Percentiles rank a stretch among this genome's conserved stretches.
These are phyloP conservation scores for Nemania abortiva DNA, from an alignment of 2,329 filamentous ascomycete species.

Conservation along the genomic window DNA sequence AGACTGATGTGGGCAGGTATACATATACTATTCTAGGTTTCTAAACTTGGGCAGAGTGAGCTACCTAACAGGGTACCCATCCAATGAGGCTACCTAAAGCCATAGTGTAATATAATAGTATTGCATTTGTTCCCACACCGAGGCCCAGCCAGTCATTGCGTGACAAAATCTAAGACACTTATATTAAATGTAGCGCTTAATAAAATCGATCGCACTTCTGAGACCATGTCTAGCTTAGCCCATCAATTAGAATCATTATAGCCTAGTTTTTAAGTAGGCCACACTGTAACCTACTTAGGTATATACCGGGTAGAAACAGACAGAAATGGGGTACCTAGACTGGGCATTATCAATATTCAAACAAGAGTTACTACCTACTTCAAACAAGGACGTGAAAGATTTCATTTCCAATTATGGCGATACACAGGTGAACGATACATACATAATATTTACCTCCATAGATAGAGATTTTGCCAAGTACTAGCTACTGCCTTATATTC, in stretches of 20 bases:
- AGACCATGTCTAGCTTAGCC: not conserved
- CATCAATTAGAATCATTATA: not conserved
- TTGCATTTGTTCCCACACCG: not conserved
- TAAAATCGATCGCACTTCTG: not conserved
- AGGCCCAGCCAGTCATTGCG: not conserved
- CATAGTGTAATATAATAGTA: not conserved
- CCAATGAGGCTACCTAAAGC: not conserved
- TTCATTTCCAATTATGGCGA: conserved; percentile 8
- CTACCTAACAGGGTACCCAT: not conserved
- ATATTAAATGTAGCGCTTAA: not conserved
- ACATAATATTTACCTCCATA: not conserved
- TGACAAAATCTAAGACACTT: no score
- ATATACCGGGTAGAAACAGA: no score
- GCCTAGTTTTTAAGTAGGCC: no score
- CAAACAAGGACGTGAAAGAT: not conserved
- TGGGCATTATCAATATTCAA: not conserved
- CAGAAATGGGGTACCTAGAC: no score
- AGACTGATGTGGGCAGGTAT: conserved; percentile 43
- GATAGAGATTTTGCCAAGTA: no score
- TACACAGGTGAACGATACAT: not conserved
- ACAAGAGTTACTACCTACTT: not conserved
- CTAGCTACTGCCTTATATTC: no score
- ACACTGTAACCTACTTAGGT: no score
- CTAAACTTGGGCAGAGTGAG: not conserved
- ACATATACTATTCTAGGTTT: not conserved